These are phyloP conservation scores for Exidia glandulosa DNA, from an alignment of 768 basidiomycete genomes.

Conservation along the genomic window DNA sequence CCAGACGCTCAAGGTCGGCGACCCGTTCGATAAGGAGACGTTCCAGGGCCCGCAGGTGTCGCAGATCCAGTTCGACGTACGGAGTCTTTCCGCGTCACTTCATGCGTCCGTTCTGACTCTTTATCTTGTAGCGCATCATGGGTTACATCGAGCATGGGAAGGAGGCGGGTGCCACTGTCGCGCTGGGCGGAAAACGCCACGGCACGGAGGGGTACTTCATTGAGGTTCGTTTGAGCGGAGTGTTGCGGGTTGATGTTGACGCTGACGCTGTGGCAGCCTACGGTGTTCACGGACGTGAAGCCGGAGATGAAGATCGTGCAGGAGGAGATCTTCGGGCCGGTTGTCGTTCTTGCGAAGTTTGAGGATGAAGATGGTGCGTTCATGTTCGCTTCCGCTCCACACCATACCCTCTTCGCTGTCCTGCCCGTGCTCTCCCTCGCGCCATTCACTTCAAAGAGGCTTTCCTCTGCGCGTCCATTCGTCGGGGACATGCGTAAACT, in stretches of 20 bases:
- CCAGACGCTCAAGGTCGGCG: conserved; percentile 59
- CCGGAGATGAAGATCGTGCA: conserved; percentile 76
- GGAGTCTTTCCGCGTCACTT: too few relatives aligned
- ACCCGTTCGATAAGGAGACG: conserved; percentile 65
- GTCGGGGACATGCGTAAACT: too few relatives aligned
- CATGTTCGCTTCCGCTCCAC: background rate
- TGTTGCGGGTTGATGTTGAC: background rate
- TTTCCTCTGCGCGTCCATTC: background rate
- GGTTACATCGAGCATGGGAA: conserved; percentile 84
- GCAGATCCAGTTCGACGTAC: conserved; percentile 74
- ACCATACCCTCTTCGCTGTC: background rate
- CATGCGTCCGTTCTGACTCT: too few relatives aligned
- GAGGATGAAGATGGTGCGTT: conserved; percentile 50
- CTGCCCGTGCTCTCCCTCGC: background rate
- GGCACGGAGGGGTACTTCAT: conserved; percentile 75
- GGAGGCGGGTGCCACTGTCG: conserved; percentile 65
- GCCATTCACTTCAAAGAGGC: background rate
- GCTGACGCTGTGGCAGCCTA: conserved; percentile 24
- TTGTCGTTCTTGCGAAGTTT: conserved; percentile 68
- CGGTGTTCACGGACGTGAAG: conserved; percentile 74
- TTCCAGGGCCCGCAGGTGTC: conserved; percentile 82
- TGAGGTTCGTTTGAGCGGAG: conserved; percentile 29
- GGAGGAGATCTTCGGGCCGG: conserved; percentile 76
- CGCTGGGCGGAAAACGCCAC: conserved; percentile 73
- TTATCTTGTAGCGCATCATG: too few relatives aligned